Evolutionary conservation across 139 green algal genomes (phyloP), one percentile per base, ranked within the genome.

Genomic region (Micractinium conductrix): DNA sequence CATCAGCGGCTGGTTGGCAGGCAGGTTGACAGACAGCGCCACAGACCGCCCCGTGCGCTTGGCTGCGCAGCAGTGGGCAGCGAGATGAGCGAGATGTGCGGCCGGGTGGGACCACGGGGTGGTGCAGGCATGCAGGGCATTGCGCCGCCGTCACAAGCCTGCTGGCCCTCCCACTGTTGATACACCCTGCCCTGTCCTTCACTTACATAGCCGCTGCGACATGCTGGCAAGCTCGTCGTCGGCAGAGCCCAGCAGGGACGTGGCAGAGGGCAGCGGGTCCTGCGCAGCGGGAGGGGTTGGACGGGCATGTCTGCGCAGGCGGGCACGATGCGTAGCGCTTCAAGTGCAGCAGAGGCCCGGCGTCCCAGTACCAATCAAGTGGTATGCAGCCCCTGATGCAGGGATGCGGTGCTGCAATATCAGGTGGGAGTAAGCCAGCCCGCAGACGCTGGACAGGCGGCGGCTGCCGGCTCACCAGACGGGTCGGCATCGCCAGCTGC

Each of bases 21-120:
- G 83, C 44, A 87, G 37, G 62, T 87, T 87, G 43, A 83, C 44
- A 16, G 83, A 87, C 24, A 83, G 28, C 5, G 74, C 74, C 62
- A 87, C 74, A 4, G 83, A 26, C 6, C 26, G 43, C 0, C 83
- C 74, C 35, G 38, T 28, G 0, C 30, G 35, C 45, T 83, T 83
- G 62, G 83, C 83, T 87, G 83, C 73, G 58, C 33, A 4, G 2
- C 14, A 43, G 4, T 22, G 35, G 38, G 16, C 16, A 45, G 10
- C 26, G 38, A 4, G 22, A 33, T 16, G 67, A 37, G 9, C 4
- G 68, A 19, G 19, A 8, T 19, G 1, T 44, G 35, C 35, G 37
- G 35, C 67, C 16, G 37, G 67, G 12, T 43, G 1, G 0, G 5
- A 26, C 9, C 19, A 48, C 67, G n/a, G 19, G 17, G 5, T 30